Conservation (phyloP, 805 yeast species). For the Candida hispaniensis region DNA sequence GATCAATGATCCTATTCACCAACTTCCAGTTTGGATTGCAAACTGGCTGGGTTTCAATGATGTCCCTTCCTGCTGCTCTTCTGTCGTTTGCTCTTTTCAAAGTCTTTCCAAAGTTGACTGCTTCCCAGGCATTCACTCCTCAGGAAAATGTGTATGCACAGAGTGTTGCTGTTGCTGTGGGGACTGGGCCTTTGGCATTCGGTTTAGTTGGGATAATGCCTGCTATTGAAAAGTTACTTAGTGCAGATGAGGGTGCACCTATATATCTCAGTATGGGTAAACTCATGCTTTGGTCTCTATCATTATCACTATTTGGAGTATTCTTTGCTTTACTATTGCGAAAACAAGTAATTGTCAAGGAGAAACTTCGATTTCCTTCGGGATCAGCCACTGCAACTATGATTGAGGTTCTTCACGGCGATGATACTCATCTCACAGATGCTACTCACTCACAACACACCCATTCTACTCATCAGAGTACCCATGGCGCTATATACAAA, state of each 20-base stretch:
- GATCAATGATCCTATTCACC: slow-evolving; percentile 74
- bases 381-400: slow-evolving; percentile 94
- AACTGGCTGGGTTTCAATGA: slow-evolving; percentile 99
- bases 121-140: slow-evolving; percentile 48
- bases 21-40: slow-evolving; percentile 95
- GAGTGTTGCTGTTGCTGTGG: slow-evolving; percentile 91
- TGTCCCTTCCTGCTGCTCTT: slow-evolving; percentile 90
- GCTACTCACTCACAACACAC: slow-evolving; percentile 18
- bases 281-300: slow-evolving; percentile 70
- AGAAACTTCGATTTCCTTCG: slow-evolving; percentile 83
- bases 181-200: slow-evolving; percentile 93
- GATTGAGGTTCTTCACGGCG: slow-evolving; percentile 65
- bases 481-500: slow-evolving; percentile 23
- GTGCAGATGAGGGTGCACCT: slow-evolving; percentile 47
- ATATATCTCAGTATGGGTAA: slow-evolving; percentile 37
- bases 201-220: slow-evolving; percentile 95
- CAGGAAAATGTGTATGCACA: slow-evolving; percentile 92
- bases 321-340: slow-evolving; percentile 88
- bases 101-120: slow-evolving; percentile 31
- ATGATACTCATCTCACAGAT: slow-evolving; percentile 20
- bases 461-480: slow-evolving; percentile 13
- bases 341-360: slow-evolving; percentile 75
- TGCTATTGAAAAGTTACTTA: slow-evolving; percentile 82
- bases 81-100: slow-evolving; percentile 78
- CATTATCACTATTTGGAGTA: slow-evolving; percentile 88